Conservation (phyloP, 2,329 filamentous ascomycete species). For the Fusarium caatingaense region DNA sequence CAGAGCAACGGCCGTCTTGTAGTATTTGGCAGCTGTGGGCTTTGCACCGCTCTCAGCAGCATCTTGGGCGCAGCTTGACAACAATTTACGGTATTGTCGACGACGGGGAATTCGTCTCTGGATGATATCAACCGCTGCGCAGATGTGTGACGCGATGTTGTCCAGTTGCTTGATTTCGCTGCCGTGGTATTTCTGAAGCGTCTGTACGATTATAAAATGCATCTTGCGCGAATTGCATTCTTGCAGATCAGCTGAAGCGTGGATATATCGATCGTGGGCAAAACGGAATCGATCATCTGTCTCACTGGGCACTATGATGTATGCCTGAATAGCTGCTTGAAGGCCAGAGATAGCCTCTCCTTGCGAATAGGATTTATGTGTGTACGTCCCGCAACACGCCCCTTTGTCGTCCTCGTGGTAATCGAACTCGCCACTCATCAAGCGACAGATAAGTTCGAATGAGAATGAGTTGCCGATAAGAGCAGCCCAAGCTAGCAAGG, state of each 20-base stretch:
- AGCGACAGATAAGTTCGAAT: constrained; percentile 80
- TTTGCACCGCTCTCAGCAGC: constrained; percentile 86
- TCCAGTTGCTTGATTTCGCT: constrained; percentile 74
- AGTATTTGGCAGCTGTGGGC: constrained; percentile 85
- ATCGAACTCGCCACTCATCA: constrained; percentile 81
- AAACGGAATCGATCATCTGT: constrained; percentile 90
- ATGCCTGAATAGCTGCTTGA: constrained; percentile 83
- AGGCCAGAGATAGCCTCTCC: constrained; percentile 79
- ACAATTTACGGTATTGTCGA: constrained; percentile 76
- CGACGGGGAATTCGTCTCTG: constrained; percentile 71
- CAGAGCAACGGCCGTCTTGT: constrained; percentile 79
- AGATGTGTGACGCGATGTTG: constrained; percentile 83
- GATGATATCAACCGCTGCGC: constrained; percentile 80
- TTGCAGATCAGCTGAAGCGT: constrained; percentile 76
- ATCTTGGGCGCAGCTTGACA: constrained; percentile 81
- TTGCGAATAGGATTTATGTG: constrained; percentile 63
- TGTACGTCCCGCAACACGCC: constrained; percentile 38
- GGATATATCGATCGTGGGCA: constrained; percentile 86
- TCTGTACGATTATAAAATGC: constrained; percentile 90
- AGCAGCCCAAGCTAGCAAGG: constrained; percentile 87
- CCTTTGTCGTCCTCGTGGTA: constrained; percentile 63
- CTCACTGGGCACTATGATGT: constrained; percentile 83
- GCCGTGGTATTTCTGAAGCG: constrained; percentile 77
- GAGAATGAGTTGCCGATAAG: constrained; percentile 86
- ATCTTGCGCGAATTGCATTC: constrained; percentile 80